Conservation (phyloP, 805 yeast genomes). For the Vanderwaltozyma polyspora region DNA sequence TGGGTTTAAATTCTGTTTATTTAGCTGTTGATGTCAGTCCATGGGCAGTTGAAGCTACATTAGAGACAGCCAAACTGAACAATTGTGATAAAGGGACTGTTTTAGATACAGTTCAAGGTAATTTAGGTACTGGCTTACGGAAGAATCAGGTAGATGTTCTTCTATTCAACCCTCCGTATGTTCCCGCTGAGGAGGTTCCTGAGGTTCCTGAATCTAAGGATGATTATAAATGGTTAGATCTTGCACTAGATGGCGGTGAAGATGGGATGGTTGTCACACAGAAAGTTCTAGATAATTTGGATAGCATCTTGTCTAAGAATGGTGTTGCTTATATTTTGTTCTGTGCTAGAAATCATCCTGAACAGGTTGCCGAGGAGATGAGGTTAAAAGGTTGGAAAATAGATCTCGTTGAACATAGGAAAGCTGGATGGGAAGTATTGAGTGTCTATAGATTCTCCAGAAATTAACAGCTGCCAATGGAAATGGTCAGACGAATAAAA, state of each 20-base stretch:
- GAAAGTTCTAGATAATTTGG: conserved; percentile 44
- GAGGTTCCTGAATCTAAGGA: conserved; percentile 33
- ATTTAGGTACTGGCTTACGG: conserved; percentile 42
- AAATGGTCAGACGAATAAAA: too few species aligned
- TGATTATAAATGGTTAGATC: conserved; percentile 64
- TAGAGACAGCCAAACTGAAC: conserved; percentile 33
- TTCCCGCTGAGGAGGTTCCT: conserved; percentile 77
- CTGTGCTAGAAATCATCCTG: conserved; percentile 84
- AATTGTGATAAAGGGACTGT: conserved; percentile 16
- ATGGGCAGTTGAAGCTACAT: conserved; percentile 51
- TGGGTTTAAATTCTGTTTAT: conserved; percentile 31
- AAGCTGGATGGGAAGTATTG: conserved; percentile 94
- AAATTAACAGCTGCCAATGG: too few species aligned
- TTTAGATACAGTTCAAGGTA: conserved; percentile 45
- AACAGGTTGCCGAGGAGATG: conserved; percentile 42
- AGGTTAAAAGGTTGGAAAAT: conserved; percentile 38
- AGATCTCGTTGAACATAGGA: conserved; percentile 46
- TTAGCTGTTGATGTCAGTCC: conserved; percentile 76
- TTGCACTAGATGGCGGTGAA: conserved; percentile 82
- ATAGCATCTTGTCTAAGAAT: conserved; percentile 35
- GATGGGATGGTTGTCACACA: conserved; percentile 86
- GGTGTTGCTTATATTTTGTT: conserved; percentile 86
- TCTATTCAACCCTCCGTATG: conserved; percentile 93
- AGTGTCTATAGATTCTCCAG: conserved; percentile 53
- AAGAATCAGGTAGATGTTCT: conserved; percentile 49